Base-by-base conservation (phyloP, 2,329 filamentous ascomycete genomes). In the Alternaria sp. region DNA sequence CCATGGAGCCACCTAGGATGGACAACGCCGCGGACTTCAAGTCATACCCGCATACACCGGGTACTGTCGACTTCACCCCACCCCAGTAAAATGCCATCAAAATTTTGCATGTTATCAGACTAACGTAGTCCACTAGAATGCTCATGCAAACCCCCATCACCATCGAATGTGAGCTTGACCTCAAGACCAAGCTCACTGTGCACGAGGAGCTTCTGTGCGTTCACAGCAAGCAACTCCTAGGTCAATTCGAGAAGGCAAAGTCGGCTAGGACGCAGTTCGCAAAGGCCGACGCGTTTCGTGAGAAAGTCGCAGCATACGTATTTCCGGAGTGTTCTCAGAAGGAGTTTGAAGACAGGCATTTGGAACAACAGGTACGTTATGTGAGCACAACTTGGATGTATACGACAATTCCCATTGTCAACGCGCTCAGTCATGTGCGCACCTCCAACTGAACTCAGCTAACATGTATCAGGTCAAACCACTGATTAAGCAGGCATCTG, bases 161-260 rank as follows among this genome's bases (percentile, higher is more conserved):
- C 3, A 47, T 73, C 11, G 51, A 64, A 18, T 69, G 54, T 24
- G 70, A 68, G 3, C 20, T 55, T 0, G 24, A 64, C 5, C 55
- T 70, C 5, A 38, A 30, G 5, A 24, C 38, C 5, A 58, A 55
- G 20, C 47, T 49, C 14, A 43, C 44, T 1, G 36, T 70, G 3
- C 65, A 69, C 20, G 38, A 71, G 11, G 54, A 60, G 18, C 14
- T 66, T 0, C 46, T 74, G 0, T 60, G 61, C 36, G 48, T 52
- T 12, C 41, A 69, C 51, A 74, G 71, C 38, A 43, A 24, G 22
- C 41, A 36, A 9, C 59, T 47, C 7, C 24, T 1, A 2, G 39
- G 22, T 1, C 26, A 14, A n/a, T 69, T 54, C 26, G 16, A 8
- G 11, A 60, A 38, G 38, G 66, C 54, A 3, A 62, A 60, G 42